Base-by-base conservation (phyloP, 2,329 filamentous ascomycete species). In the Parastagonospora nodorum region DNA sequence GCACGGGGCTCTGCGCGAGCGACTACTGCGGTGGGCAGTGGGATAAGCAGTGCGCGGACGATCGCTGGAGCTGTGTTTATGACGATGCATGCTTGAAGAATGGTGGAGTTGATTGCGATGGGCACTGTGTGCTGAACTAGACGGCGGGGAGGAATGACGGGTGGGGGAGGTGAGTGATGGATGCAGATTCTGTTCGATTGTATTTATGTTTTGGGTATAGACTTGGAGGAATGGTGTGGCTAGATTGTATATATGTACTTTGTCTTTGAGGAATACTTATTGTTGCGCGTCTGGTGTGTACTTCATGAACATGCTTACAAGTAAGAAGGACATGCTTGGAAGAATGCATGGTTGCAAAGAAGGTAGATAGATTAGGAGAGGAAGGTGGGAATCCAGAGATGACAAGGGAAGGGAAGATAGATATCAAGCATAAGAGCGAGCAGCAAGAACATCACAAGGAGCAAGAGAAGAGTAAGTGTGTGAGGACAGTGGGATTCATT, bases 1-100 rank as follows among this genome's bases (percentile, higher is more conserved):
- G 51, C 51, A 50, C 51, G 12, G 51, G 51, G 16, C 42, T 53
- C n/a, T 53, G 51, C 16, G 42, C 51, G 3, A 45, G 38, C 14
- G 33, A 53, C 38, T 53, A 42, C 43, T 53, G 47, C 30, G 51
- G 50, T 32, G 50, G 50, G 5, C 14, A 32, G 10, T 49, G 27
- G 15, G 40, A 53, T 12, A 37, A 45, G 33, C 19, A 45, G 35
- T 53, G 45, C 42, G 39, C 50, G 1, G 50, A 53, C 36, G 15
- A 12, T 10, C 45, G 50, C 12, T 49, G 50, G 41, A 37, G 28
- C 45, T 53, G 50, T 16, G 50, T 49, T n/a, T 45, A 49, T 12
- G 45, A 53, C 2, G 50, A 49, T 38, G 29, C 12, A 10, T 53
- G 50, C 35, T 6, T 30, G 30, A 53, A 42, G 50, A 42, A 14